A percentile compares a stretch with the other conserved stretches of the same genome.
Conservation (phyloP, 164 flowering plant species). For the Taxillus chinensis region DNA sequence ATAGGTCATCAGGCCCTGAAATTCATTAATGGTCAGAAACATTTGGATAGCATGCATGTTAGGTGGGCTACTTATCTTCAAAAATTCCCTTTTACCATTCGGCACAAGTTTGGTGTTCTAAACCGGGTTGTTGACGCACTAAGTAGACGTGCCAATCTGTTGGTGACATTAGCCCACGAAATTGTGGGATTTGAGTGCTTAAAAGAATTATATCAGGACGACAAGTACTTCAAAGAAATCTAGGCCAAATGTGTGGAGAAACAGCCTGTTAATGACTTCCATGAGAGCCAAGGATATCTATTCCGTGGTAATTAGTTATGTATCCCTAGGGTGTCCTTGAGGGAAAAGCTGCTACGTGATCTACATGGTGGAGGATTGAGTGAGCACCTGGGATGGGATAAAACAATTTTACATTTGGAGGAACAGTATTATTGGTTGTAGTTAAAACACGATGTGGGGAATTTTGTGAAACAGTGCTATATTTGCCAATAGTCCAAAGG, state of each 20-base stretch:
- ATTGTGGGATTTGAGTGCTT: too few relatives aligned
- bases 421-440: background rate
- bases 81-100: background rate
- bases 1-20: background rate
- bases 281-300: too few relatives aligned
- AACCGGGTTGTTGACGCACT: background rate
- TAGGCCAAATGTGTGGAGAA: too few relatives aligned
- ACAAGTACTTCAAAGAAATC: too few relatives aligned
- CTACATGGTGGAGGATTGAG: background rate
- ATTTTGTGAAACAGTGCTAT: too few relatives aligned
- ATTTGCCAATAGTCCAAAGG: slow-evolving; percentile 6
- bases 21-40: background rate
- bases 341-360: background rate
- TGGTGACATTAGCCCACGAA: too few relatives aligned
- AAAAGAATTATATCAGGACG: too few relatives aligned
- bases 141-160: background rate
- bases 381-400: background rate
- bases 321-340: background rate
- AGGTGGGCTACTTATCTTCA: too few relatives aligned
- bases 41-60: background rate
- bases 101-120: background rate
- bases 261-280: too few relatives aligned
- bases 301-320: background rate
- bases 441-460: background rate
- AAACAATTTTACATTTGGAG: background rate